Evolutionary conservation across 2,329 filamentous ascomycete species (phyloP).

Genomic region (Sporothrix protearum): DNA sequence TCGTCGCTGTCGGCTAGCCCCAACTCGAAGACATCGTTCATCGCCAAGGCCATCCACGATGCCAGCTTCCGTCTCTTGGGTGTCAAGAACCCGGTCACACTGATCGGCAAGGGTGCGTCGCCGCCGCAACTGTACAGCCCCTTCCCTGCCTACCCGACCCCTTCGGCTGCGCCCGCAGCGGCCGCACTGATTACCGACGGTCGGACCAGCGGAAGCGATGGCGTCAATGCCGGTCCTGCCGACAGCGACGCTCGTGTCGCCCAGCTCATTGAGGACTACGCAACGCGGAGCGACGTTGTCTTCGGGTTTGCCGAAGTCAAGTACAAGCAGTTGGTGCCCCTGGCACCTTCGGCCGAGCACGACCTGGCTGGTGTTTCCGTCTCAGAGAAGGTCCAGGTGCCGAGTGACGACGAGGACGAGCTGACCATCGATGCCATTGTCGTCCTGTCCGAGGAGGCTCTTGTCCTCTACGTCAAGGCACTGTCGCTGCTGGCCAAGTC

Average conservation of each 20-base stretch:
- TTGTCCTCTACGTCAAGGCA: conserved; percentile 95
- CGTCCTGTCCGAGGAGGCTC: conserved; percentile 83
- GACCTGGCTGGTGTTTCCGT: conserved; percentile 59
- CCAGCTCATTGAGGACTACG: conserved; percentile 83
- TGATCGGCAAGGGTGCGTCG: conserved; percentile 61
- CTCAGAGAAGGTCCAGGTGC: conserved; percentile 46
- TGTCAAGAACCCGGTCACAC: conserved; percentile 63
- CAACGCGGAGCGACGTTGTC: conserved; percentile 90
- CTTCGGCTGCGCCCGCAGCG: conserved; percentile 33
- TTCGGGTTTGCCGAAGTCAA: conserved; percentile 98
- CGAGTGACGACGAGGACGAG: conserved; percentile 64
- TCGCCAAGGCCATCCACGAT: conserved; percentile 92
- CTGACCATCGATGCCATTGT: conserved; percentile 84
- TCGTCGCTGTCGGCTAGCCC: conserved; percentile 71
- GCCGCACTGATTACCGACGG: conserved; percentile 28
- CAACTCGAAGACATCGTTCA: conserved; percentile 77
- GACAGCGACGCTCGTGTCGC: conserved; percentile 80
- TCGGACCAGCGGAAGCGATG: conserved; percentile 4
- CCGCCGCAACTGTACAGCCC: conserved; percentile 73
- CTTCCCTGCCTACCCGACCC: conserved; percentile 79
- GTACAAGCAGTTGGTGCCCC: conserved; percentile 91
- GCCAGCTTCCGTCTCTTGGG: conserved; percentile 75
- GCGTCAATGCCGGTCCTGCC: conserved; percentile 50
- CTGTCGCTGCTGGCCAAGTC: conserved; percentile 84
- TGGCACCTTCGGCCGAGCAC: conserved; percentile 73